Evolutionary conservation across 495 filamentous ascomycete species (phyloP).

Genomic region (Xylaria sp.): DNA sequence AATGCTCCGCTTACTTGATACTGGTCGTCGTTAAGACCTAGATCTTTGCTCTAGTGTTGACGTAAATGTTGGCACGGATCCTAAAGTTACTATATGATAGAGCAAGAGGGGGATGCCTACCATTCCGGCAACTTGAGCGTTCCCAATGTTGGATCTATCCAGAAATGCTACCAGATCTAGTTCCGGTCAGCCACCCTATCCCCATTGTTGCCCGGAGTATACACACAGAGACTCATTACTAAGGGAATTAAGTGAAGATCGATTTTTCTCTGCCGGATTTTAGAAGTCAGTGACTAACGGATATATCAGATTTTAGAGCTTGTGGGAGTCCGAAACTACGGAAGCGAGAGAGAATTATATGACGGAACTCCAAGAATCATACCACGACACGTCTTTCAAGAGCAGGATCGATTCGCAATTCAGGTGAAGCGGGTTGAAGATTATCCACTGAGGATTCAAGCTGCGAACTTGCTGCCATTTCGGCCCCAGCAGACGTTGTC

Average conservation of each 20-base stretch:
- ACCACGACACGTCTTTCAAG: constrained; percentile 25
- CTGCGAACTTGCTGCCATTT: not conserved
- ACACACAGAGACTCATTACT: constrained; percentile 61
- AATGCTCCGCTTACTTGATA: constrained; percentile 35
- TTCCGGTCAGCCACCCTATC: not conserved
- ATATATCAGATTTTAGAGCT: not conserved
- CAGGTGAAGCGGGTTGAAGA: not conserved
- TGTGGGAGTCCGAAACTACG: not conserved
- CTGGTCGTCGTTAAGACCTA: constrained; percentile 49
- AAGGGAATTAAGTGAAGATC: constrained; percentile 60
- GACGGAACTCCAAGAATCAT: not conserved
- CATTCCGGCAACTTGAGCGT: constrained; percentile 66
- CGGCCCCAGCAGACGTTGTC: not conserved
- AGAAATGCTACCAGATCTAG: constrained; percentile 70
- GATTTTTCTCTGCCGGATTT: constrained; percentile 54
- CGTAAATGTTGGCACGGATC: not conserved
- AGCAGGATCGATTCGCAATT: constrained; percentile 15
- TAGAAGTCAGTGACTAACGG: not conserved
- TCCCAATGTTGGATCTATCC: constrained; percentile 74
- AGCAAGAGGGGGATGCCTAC: not conserved
- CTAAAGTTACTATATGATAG: not conserved
- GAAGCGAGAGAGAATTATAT: not conserved
- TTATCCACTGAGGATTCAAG: constrained; percentile 4
- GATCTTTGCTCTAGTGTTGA: constrained; percentile 36
- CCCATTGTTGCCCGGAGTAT: not conserved